Base-by-base conservation (phyloP, 345 rosid genomes). In the Lumnitzera racemosa region DNA sequence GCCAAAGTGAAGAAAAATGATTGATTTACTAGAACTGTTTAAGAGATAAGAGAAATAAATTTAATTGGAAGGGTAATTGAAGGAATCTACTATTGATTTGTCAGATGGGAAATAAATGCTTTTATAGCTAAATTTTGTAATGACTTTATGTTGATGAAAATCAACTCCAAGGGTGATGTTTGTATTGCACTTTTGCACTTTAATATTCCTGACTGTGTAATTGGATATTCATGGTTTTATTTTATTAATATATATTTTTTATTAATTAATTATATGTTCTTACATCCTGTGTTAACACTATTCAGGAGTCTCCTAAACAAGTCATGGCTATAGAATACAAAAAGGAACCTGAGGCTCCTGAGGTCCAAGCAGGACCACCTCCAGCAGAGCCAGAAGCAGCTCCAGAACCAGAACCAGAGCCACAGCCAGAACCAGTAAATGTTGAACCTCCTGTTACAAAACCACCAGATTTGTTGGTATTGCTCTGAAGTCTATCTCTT, bases 381-480 rank as follows among this genome's bases (percentile, higher is more conserved):
- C 83, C 89, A 65, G 71, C 67, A 5, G 29, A 53, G 23, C 56
- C 36, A 15, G 23, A 53, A 23, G 41, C 56, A 23, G 56, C 24
- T 23, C 63, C 62, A 23, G 29, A 15, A 23, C 23, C 61, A 1
- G 57, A 62, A 36, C 61, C 62, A 16, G 56, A 68, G 36, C 71
- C 66, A 2, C 50, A 55, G 31, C 82, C 87, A 25, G 84, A 84
- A 80, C 86, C 87, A 31, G 82, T 76, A 57, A 83, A 88, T 78
- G 79, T 48, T 55, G 90, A 85, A 73, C 64, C 62, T 43, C 81
- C 96, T 58, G 70, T 69, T 64, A 87, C 64, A 59, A 79, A 83
- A 73, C 90, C 82, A 56, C 89, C 87, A 65, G 95, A 94, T 80
- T 67, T 94, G 66, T 62, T 94, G 96, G 99, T 94, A 78, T 57